These are phyloP conservation scores for Condylostoma magnum DNA, from an alignment of 169 alveolate species.

Conservation along the genomic window DNA sequence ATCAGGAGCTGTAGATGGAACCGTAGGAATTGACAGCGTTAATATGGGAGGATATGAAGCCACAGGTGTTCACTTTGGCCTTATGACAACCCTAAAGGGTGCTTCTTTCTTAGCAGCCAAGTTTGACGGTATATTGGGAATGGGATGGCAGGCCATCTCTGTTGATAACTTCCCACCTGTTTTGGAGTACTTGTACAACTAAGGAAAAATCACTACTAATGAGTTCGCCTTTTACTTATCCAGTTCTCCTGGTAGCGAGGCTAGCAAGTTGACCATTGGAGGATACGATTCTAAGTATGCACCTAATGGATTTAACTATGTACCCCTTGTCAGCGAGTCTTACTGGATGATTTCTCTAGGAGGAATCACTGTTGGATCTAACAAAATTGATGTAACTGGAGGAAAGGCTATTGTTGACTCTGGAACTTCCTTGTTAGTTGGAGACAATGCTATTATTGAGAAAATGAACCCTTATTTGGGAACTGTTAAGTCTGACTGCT, in stretches of 20 bases:
- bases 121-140: constrained; percentile 86
- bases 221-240: constrained; percentile 75
- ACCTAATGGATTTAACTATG: constrained; percentile 64
- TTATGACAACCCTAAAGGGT: constrained; percentile 63
- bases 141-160: constrained; percentile 73
- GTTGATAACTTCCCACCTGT: constrained; percentile 54
- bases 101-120: constrained; percentile 64
- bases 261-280: constrained; percentile 73
- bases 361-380: constrained; percentile 36
- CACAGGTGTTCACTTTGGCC: constrained; percentile 63
- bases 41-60: constrained; percentile 53
- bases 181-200: constrained; percentile 35
- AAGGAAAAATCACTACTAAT: constrained; percentile 43
- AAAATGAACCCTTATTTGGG: constrained; percentile 46
- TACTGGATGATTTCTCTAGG: constrained; percentile 73
- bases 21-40: constrained; percentile 60
- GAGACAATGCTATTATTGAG: constrained; percentile 47
- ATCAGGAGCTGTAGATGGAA: constrained; percentile 77
- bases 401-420: constrained; percentile 77
- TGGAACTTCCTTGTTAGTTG: constrained; percentile 84
- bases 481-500: constrained; percentile 55
- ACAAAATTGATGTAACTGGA: constrained; percentile 7
- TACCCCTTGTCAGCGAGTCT: constrained; percentile 60
- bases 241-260: constrained; percentile 50
- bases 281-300: constrained; percentile 57